phyloP scores from a whole-genome alignment of 1,139 yeast species.

The Geotrichum macrosporum region DNA sequence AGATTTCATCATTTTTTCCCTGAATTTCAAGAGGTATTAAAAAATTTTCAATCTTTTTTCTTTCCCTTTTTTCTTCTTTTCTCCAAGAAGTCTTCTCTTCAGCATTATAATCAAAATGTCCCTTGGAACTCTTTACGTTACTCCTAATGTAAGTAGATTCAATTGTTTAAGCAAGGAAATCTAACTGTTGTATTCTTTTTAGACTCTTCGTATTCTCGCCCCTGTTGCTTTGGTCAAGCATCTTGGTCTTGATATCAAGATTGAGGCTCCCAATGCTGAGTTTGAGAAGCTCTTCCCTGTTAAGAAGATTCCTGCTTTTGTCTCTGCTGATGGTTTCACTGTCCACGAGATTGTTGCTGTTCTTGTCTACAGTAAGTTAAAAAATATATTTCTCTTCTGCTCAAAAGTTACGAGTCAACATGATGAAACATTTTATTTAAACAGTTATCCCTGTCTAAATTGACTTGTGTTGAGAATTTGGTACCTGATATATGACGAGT shows the following conservation, averaged over 20 bases:
- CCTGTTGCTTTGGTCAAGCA: constrained; percentile 58
- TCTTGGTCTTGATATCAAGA: constrained; percentile 65
- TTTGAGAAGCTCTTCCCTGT: constrained; percentile 65
- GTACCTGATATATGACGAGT: constrained; percentile 16
- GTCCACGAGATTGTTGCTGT: constrained; percentile 79
- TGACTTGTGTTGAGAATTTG: constrained; percentile 63
- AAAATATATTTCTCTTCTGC: constrained; percentile 9
- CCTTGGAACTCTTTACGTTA: constrained; percentile 36
- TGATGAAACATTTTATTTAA: constrained; percentile 56
- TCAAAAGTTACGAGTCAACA: constrained; percentile 31
- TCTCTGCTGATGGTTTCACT: constrained; percentile 75
- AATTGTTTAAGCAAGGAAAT: constrained; percentile 7
- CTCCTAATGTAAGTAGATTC: constrained; percentile 26
- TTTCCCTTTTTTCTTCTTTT: not conserved
- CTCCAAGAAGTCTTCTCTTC: not conserved
- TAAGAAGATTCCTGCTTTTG: constrained; percentile 69
- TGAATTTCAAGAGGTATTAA: not conserved
- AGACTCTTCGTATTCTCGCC: constrained; percentile 19
- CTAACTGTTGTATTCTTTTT: not conserved
- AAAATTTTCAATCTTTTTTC: constrained; percentile 1
- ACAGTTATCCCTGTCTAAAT: constrained; percentile 95
- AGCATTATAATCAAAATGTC: constrained; percentile 28
- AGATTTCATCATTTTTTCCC: not conserved
- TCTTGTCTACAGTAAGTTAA: constrained; percentile 42
- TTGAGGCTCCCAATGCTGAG: constrained; percentile 43